Conservation (phyloP, 768 basidiomycete species). For the Lentinula detonsa region DNA sequence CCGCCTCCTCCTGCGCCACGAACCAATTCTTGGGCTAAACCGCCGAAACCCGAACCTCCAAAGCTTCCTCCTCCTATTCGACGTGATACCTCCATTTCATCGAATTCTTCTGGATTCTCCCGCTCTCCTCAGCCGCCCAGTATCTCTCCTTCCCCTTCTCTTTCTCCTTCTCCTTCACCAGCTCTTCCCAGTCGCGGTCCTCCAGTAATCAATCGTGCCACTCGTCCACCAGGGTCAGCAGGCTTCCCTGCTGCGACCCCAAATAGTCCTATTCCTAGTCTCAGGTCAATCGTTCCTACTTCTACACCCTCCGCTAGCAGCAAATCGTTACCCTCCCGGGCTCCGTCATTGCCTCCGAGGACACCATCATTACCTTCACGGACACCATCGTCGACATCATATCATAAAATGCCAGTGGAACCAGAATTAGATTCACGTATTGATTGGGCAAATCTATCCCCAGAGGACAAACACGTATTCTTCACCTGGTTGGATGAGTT, state of each 20-base stretch:
- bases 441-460: conserved; percentile 65
- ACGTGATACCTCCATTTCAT: conserved; percentile 14
- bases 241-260: neutral
- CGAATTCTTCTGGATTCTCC: conserved; percentile 20
- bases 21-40: neutral
- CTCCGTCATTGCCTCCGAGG: neutral
- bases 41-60: conserved; percentile 15
- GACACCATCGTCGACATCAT: neutral
- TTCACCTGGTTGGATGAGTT: conserved; percentile 82
- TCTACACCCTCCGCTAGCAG: conserved; percentile 9
- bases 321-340: neutral
- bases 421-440: conserved; percentile 25
- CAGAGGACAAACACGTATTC: conserved; percentile 64
- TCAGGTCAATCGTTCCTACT: conserved; percentile 5
- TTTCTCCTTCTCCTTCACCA: neutral
- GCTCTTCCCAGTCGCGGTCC: conserved; percentile 15
- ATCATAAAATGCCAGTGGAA: neutral
- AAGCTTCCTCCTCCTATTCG: conserved; percentile 20
- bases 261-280: neutral
- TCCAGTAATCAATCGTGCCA: conserved; percentile 26
- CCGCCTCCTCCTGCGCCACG: conserved; percentile 40
- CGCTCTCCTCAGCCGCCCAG: conserved; percentile 16
- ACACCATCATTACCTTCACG: neutral
- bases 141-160: neutral
- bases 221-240: conserved; percentile 21